These are phyloP conservation scores for Podospora anserina DNA, from an alignment of 495 filamentous ascomycete genomes.

Conservation along the genomic window DNA sequence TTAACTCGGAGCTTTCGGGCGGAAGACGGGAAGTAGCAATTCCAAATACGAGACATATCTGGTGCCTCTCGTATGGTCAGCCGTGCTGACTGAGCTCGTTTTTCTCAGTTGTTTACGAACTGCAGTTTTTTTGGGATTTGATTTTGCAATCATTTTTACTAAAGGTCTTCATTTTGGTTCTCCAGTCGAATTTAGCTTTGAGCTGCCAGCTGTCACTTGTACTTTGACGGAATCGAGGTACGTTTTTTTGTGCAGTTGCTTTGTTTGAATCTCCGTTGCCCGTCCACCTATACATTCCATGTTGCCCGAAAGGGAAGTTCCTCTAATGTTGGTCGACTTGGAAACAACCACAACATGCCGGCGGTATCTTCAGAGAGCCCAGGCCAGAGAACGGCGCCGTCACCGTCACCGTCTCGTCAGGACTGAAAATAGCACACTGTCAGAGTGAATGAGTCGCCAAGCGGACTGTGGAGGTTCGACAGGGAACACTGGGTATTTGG, in stretches of 20 bases:
- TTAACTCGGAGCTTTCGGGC: not conserved
- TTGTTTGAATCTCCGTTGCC: not conserved
- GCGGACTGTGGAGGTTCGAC: not conserved
- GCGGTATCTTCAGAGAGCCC: not conserved
- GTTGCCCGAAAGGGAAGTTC: not conserved
- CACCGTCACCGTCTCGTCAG: not conserved
- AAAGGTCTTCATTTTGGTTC: not conserved
- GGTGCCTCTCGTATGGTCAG: not conserved
- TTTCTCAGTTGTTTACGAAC: not conserved
- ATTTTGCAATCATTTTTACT: not conserved
- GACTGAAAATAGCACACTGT: not conserved
- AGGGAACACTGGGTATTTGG: not conserved
- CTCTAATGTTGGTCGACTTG: not conserved
- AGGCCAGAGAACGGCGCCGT: not conserved
- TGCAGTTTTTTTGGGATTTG: too few relatives aligned
- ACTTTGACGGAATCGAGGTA: not conserved
- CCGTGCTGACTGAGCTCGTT: not conserved
- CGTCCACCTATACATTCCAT: not conserved
- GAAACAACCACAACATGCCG: not conserved
- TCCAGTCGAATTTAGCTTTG: not conserved
- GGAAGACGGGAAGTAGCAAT: not conserved
- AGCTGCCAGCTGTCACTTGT: not conserved
- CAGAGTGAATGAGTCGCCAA: not conserved
- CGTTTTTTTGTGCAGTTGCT: not conserved
- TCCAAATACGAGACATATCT: slow-evolving; percentile 3